Conservation (phyloP, 441 rosid species). For the Breynia disticha region DNA sequence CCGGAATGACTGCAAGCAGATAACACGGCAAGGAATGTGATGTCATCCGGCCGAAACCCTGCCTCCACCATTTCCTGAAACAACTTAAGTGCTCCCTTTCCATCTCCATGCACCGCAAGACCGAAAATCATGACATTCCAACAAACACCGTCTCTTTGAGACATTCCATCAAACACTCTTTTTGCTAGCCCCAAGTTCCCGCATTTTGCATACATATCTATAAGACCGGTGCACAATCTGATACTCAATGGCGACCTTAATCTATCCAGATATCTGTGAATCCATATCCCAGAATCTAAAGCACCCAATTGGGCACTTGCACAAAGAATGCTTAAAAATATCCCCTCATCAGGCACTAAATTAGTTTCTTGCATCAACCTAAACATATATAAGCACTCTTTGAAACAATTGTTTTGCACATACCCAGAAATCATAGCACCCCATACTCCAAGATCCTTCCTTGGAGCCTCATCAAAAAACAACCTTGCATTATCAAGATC, state of each 20-base stretch:
- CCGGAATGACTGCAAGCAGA: slow-evolving; percentile 61
- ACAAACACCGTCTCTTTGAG: slow-evolving; percentile 37
- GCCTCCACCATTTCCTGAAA: slow-evolving; percentile 39
- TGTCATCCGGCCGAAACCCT: slow-evolving; percentile 37
- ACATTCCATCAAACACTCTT: slow-evolving; percentile 35
- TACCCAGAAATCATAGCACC: slow-evolving; percentile 49
- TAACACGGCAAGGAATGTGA: slow-evolving; percentile 44
- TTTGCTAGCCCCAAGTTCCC: slow-evolving; percentile 46
- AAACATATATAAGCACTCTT: slow-evolving; percentile 36
- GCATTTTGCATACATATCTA: slow-evolving; percentile 66
- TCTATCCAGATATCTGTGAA: slow-evolving; percentile 34
- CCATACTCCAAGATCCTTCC: slow-evolving; percentile 42
- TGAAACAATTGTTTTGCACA: slow-evolving; percentile 32
- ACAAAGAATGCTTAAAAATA: slow-evolving; percentile 26
- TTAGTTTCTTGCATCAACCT: slow-evolving; percentile 29
- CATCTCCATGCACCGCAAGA: slow-evolving; percentile 54
- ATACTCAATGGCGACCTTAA: slow-evolving; percentile 21
- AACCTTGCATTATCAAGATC: slow-evolving; percentile 30
- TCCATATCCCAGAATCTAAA: slow-evolving; percentile 37
- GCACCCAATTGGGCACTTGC: slow-evolving; percentile 41
- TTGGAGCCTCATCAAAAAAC: slow-evolving; percentile 30
- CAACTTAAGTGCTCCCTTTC: slow-evolving; percentile 32
- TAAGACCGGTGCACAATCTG: slow-evolving; percentile 45
- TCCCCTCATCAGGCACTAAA: slow-evolving; percentile 32
- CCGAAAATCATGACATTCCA: slow-evolving; percentile 64